phyloP scores from a whole-genome alignment of 2,329 filamentous ascomycete species.

The Fusarium piperis region DNA sequence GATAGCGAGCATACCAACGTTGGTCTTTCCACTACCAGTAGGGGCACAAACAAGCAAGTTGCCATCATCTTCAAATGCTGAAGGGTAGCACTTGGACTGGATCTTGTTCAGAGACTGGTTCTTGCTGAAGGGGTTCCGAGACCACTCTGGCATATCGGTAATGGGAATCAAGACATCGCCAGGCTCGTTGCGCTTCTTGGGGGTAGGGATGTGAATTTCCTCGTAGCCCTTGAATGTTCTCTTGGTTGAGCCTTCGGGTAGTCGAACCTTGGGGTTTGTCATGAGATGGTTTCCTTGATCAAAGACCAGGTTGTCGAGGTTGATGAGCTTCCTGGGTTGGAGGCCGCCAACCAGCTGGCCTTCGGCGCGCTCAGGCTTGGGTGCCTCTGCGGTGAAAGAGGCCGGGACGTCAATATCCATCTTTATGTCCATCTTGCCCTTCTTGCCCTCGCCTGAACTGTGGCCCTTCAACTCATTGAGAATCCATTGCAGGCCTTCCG shows the following conservation, averaged over 20 bases:
- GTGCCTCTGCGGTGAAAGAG: constrained; percentile 60
- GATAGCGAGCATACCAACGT: constrained; percentile 97
- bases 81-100: constrained; percentile 91
- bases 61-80: constrained; percentile 91
- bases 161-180: constrained; percentile 85
- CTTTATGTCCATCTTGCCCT: constrained; percentile 84
- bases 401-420: constrained; percentile 88
- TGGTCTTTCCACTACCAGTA: constrained; percentile 97
- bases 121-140: constrained; percentile 83
- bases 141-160: constrained; percentile 91
- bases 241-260: constrained; percentile 95
- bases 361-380: constrained; percentile 67
- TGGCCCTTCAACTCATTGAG: constrained; percentile 88
- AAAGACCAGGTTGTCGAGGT: constrained; percentile 94
- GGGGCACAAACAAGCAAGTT: constrained; percentile 99
- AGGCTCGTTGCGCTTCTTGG: constrained; percentile 85
- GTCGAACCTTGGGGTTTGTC: constrained; percentile 96
- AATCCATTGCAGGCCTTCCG: constrained; percentile 86
- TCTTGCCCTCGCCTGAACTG: constrained; percentile 66
- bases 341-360: constrained; percentile 81
- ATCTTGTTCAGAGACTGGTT: constrained; percentile 93
- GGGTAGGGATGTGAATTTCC: constrained; percentile 95
- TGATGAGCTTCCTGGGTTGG: constrained; percentile 87
- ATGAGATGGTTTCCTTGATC: constrained; percentile 98
- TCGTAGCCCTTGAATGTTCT: constrained; percentile 97